Base-by-base conservation (phyloP, 192 early-diverging fungal genomes). In the Rhizophagus sp. region DNA sequence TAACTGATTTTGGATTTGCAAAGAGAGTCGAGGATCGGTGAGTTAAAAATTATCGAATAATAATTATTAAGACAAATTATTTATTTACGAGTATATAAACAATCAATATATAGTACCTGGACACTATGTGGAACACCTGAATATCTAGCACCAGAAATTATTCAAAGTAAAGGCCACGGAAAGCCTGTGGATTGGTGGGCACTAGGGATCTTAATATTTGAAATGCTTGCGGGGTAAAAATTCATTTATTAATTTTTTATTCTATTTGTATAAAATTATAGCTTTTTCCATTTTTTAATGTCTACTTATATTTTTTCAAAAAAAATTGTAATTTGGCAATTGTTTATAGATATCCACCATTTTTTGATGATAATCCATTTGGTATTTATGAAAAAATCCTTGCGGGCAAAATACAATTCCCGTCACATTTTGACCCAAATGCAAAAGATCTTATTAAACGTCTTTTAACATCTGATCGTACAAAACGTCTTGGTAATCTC, bases 111-210 rank as follows among this genome's bases (percentile, higher is more conserved):
- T 79, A 93, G 97, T 87, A 99, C 97, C 62, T 99, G 97, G 97
- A 99, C 97, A 63, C 84, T 99, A 72, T 99, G 97, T 85, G 97
- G 97, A 25, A 99, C 97, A 8, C 97, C 96, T 66, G 97, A 98
- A 82, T 99, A 99, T 84, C 86, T 99, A 63, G 97, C 97, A 61
- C 97, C 97, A 19, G 94, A 94, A 85, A 99, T 99, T 75, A 99
- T 99, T 87, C 95, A 97, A 86, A 92, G 92, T 79, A 96, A 95
- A 88, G 97, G 97, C 24, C 96, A 99, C 82, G 96, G 96, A 22
- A 98, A 97, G 82, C 92, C 97, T 7, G 97, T 99, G 11, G 97
- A 99, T 84, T 99, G 97, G 97, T 99, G 97, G 97, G 97, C 97
- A 30, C 88, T 99, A 57, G 97, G 97, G 62, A 97, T 99, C 74